A percentile compares a stretch with the other conserved stretches of the same genome.
phyloP scores from a whole-genome alignment of 1,284 basidiomycete species.

The Trichosporon coremiiforme region DNA sequence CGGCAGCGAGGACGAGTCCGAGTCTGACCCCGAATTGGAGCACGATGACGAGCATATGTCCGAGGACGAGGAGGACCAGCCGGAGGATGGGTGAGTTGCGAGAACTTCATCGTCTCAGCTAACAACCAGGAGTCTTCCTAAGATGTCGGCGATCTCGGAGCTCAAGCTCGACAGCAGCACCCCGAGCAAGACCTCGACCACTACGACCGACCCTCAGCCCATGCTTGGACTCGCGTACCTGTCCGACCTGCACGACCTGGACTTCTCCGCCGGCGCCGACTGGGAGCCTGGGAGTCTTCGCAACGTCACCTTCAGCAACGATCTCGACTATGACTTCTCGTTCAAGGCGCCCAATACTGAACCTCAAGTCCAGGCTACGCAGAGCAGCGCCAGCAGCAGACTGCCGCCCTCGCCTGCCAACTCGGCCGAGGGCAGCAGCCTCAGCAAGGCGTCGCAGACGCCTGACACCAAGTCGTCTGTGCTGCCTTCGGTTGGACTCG shows the following conservation, averaged over 20 bases:
- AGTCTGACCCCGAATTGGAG: neutral
- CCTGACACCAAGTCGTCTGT: constrained; percentile 1
- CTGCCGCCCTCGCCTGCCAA: constrained; percentile 8
- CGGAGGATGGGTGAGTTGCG: neutral
- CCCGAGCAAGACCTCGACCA: neutral
- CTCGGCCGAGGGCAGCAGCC: neutral
- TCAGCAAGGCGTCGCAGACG: constrained; percentile 7
- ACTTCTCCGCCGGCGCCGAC: neutral
- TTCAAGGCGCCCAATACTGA: neutral
- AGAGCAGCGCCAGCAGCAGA: neutral
- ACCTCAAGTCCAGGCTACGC: neutral
- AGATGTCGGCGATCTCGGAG: constrained; percentile 12
- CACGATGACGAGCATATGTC: neutral
- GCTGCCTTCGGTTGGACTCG: neutral
- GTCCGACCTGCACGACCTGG: neutral
- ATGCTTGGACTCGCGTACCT: neutral
- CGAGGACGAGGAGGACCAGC: neutral
- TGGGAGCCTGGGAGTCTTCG: neutral
- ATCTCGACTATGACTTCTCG: neutral
- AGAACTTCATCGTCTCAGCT: neutral
- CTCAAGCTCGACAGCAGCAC: constrained; percentile 2
- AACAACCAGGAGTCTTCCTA: neutral
- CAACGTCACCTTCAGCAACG: neutral
- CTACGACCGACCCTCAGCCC: neutral
- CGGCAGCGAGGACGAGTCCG: neutral